phyloP scores from a whole-genome alignment of 2,329 filamentous ascomycete genomes.

The Xylaria sp. region DNA sequence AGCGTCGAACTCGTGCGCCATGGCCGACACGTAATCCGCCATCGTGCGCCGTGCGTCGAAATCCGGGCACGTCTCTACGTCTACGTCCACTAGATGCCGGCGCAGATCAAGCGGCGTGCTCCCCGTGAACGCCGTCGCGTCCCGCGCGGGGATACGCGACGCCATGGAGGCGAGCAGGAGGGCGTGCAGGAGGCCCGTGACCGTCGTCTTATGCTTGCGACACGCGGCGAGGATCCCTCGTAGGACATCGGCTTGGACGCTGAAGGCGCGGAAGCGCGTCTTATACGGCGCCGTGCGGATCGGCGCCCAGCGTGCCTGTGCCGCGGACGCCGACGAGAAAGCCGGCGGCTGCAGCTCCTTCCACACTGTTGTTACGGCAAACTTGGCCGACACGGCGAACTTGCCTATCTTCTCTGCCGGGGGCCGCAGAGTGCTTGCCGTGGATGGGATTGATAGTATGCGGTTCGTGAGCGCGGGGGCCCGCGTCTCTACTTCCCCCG shows the following conservation, averaged over 20 bases:
- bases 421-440: slow-evolving; percentile 34
- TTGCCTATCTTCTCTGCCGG: slow-evolving; percentile 36
- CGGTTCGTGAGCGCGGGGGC: slow-evolving; percentile 37
- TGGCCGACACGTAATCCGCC: slow-evolving; percentile 39
- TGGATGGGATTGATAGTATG: slow-evolving; percentile 40
- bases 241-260: slow-evolving; percentile 28
- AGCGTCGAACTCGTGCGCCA: slow-evolving; percentile 36
- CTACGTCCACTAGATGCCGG: slow-evolving; percentile 16
- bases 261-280: slow-evolving; percentile 39
- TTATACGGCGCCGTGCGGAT: slow-evolving; percentile 39
- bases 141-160: slow-evolving; percentile 6
- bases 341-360: slow-evolving; percentile 29
- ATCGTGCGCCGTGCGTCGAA: slow-evolving; percentile 29
- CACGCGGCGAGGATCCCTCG: slow-evolving; percentile 31
- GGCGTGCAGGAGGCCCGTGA: slow-evolving; percentile 43
- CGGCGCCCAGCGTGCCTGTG: slow-evolving; percentile 41
- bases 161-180: slow-evolving; percentile 35
- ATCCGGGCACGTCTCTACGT: slow-evolving; percentile 6
- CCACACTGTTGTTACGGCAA: slow-evolving; percentile 34
- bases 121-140: slow-evolving; percentile 33
- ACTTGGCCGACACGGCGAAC: slow-evolving; percentile 30
- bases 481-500: slow-evolving; percentile 32
- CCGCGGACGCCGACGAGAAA: slow-evolving; percentile 7
- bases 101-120: slow-evolving; percentile 36
- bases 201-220: slow-evolving; percentile 38